Conservation (phyloP, 2,329 filamentous ascomycete genomes). For the Hortaea sp. region DNA sequence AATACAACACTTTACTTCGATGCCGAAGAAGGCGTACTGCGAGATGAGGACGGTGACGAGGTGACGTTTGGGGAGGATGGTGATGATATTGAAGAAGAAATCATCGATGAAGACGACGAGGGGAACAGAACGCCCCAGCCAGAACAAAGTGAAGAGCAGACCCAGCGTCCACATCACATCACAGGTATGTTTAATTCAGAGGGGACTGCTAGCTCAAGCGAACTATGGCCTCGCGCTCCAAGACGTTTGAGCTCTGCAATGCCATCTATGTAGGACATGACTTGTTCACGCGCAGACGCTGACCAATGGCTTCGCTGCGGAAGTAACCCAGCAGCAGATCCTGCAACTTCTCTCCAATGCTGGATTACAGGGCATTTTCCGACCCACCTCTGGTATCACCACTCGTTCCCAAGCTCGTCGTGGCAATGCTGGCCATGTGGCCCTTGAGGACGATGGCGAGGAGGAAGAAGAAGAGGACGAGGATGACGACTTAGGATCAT, state of each 20-base stretch:
- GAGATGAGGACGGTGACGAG: slow-evolving; percentile 17
- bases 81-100: slow-evolving; percentile 18
- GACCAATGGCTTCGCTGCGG: slow-evolving; percentile 6
- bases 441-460: slow-evolving; percentile 15
- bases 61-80: slow-evolving; percentile 17
- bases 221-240: slow-evolving; percentile 3
- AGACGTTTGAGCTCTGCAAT: slow-evolving; percentile 9
- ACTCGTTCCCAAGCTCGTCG: slow-evolving; percentile 16
- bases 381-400: slow-evolving; percentile 16
- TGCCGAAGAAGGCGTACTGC: slow-evolving; percentile 28
- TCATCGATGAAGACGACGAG: slow-evolving; percentile 17
- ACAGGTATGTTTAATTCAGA: slow-evolving; percentile 16
- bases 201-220: no score
- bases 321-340: slow-evolving; percentile 41
- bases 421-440: slow-evolving; percentile 9
- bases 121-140: slow-evolving; percentile 18
- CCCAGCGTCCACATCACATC: slow-evolving; percentile 15
- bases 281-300: slow-evolving; percentile 8
- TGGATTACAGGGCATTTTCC: slow-evolving; percentile 45
- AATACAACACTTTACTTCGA: slow-evolving; percentile 28
- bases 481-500: slow-evolving; percentile 19
- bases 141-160: slow-evolving; percentile 8
- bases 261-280: neutral
- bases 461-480: slow-evolving; percentile 25
- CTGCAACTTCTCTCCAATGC: slow-evolving; percentile 45